Base-by-base conservation (phyloP, 2,329 filamentous ascomycete genomes). In the Microcyclosporella mali region DNA sequence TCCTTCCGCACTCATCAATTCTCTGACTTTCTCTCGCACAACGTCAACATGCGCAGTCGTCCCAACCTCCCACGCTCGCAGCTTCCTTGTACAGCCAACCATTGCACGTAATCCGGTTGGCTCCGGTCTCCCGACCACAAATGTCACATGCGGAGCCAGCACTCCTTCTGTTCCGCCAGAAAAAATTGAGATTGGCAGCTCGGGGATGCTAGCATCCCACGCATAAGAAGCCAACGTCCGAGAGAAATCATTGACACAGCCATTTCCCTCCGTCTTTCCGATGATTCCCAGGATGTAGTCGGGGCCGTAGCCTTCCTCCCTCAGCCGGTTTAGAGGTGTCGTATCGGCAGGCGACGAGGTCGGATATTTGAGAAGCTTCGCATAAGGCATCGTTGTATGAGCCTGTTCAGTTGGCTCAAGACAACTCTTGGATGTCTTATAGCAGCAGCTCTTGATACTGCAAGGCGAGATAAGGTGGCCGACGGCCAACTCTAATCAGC, bases 181-280 rank as follows among this genome's bases (percentile, higher is more conserved):
- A 12, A 45, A 45, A 6, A 45, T 37, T 6, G 37, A 32, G n/a
- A 45, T 45, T 2, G 32, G 28, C 11, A 32, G 36, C 10, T 35
- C 19, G 3, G 43, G 43, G n/a, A 45, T 41, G 6, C 40, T 6
- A 12, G 28, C 33, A 15, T 45, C 43, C 43, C 43, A 45, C 9
- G 18, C 29, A 27, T 41, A 28, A 3, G 33, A 33, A 1, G 43
- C 31, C 8, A 45, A 31, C 8, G 43, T 41, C 16, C 43, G 25
- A 11, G 32, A 37, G 33, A 45, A 45, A 28, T 45, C 43, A 18
- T 45, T 45, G 25, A 45, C 43, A 18, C 43, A 45, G 14, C 43
- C 43, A 33, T 45, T 45, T 6, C 43, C 43, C 33, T 45, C 43
- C 14, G 43, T 45, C 33, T 45, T 45, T 16, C 43, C 43, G n/a